A percentile compares a stretch with the other conserved stretches of the same genome.
phyloP scores from a whole-genome alignment of 1,139 yeast genomes.

The Blastobotrys elegans region DNA sequence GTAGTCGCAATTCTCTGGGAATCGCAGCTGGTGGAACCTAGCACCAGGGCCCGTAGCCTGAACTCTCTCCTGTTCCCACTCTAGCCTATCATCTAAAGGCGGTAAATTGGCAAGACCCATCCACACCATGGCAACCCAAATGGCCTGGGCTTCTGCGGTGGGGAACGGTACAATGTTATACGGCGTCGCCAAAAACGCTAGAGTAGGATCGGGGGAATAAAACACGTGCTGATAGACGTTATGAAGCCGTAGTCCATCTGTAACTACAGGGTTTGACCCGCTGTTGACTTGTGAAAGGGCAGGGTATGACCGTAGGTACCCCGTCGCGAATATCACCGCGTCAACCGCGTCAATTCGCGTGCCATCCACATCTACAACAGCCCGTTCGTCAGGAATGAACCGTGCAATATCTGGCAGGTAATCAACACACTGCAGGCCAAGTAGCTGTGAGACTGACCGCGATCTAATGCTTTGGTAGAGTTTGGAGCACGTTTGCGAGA shows the following conservation, averaged over 20 bases:
- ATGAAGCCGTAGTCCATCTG: conserved; percentile 44
- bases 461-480: conserved; percentile 47
- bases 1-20: conserved; percentile 48
- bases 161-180: conserved; percentile 55
- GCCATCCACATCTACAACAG: conserved; percentile 21
- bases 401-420: conserved; percentile 12
- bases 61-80: conserved; percentile 38
- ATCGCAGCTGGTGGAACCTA: conserved; percentile 42
- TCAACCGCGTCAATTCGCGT: conserved; percentile 38
- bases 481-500: conserved; percentile 38
- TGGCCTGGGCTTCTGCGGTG: conserved; percentile 54
- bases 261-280: conserved; percentile 33
- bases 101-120: conserved; percentile 46
- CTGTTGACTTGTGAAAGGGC: conserved; percentile 30
- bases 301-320: conserved; percentile 50
- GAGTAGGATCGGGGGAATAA: conserved; percentile 50
- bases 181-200: conserved; percentile 50
- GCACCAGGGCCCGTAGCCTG: conserved; percentile 39
- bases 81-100: conserved; percentile 37
- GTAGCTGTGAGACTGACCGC: conserved; percentile 44
- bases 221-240: conserved; percentile 51
- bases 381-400: conserved; percentile 14
- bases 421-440: conserved; percentile 31
- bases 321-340: conserved; percentile 57
- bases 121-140: conserved; percentile 52